Evolutionary conservation across 495 filamentous ascomycete species (phyloP).

Genomic region (Trichoderma gamsii): DNA sequence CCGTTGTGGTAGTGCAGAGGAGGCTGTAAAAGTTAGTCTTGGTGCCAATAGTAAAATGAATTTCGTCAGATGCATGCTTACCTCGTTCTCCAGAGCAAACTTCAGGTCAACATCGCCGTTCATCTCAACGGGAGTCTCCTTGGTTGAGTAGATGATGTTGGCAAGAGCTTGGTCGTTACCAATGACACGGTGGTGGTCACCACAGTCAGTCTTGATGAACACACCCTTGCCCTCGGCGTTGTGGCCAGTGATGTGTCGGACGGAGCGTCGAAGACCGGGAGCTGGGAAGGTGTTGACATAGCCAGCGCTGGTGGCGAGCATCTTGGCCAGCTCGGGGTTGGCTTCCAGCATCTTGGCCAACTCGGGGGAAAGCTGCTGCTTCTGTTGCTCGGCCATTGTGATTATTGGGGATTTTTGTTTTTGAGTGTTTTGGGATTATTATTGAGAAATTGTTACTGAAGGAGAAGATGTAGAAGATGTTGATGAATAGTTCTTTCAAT

Average conservation of each 20-base stretch:
- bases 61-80: background rate
- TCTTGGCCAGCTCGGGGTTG: background rate
- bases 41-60: background rate
- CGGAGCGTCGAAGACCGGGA: slow-evolving; percentile 17
- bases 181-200: slow-evolving; percentile 22
- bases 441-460: background rate
- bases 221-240: slow-evolving; percentile 31
- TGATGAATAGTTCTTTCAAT: background rate
- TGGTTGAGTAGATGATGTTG: slow-evolving; percentile 44
- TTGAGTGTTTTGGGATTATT: background rate
- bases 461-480: background rate
- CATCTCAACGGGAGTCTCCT: slow-evolving; percentile 40
- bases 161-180: slow-evolving; percentile 20
- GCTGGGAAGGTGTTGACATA: slow-evolving; percentile 18
- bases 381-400: background rate
- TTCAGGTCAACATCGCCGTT: slow-evolving; percentile 36
- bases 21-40: background rate
- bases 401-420: no score
- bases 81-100: slow-evolving; percentile 23
- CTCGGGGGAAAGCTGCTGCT: background rate
- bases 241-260: slow-evolving; percentile 36
- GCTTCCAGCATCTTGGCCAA: no score
- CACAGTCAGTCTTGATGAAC: slow-evolving; percentile 22
- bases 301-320: background rate
- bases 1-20: slow-evolving; percentile 21